A percentile compares a stretch with the other conserved stretches of the same genome.
These are phyloP conservation scores for Dipodascus geniculatus DNA, from an alignment of 805 yeast genomes.

Conservation along the genomic window DNA sequence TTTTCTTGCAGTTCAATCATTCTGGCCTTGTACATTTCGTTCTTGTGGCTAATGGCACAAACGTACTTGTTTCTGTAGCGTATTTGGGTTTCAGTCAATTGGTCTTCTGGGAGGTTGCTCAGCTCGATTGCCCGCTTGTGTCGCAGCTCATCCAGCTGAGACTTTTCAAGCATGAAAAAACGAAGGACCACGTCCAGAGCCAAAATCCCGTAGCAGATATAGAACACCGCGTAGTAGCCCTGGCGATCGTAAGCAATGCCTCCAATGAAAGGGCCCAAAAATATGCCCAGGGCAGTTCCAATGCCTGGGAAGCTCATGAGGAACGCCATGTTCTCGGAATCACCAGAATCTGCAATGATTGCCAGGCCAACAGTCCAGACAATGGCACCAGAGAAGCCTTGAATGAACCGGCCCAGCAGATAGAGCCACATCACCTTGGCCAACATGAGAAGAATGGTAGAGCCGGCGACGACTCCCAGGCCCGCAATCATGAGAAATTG, in stretches of 20 bases:
- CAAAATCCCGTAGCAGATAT: slow-evolving; percentile 21
- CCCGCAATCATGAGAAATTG: slow-evolving; percentile 22
- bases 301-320: slow-evolving; percentile 22
- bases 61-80: not conserved
- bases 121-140: slow-evolving; percentile 16
- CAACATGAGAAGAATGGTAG: slow-evolving; percentile 22
- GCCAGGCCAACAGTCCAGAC: slow-evolving; percentile 29
- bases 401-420: slow-evolving; percentile 23
- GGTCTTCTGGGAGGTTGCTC: not conserved
- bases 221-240: slow-evolving; percentile 25
- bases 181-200: slow-evolving; percentile 22
- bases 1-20: not conserved
- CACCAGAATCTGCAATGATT: slow-evolving; percentile 21
- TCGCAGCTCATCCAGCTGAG: slow-evolving; percentile 5
- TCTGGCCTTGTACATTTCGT: not conserved
- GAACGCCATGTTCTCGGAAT: slow-evolving; percentile 20
- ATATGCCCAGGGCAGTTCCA: slow-evolving; percentile 21
- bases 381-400: slow-evolving; percentile 24
- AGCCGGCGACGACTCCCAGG: slow-evolving; percentile 19
- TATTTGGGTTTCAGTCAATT: not conserved
- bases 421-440: slow-evolving; percentile 18
- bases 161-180: slow-evolving; percentile 23
- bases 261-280: slow-evolving; percentile 26
- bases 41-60: not conserved
- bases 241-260: slow-evolving; percentile 23